Base-by-base conservation (phyloP, 108 stramenopile genomes). In the Nitzschia sp. region DNA sequence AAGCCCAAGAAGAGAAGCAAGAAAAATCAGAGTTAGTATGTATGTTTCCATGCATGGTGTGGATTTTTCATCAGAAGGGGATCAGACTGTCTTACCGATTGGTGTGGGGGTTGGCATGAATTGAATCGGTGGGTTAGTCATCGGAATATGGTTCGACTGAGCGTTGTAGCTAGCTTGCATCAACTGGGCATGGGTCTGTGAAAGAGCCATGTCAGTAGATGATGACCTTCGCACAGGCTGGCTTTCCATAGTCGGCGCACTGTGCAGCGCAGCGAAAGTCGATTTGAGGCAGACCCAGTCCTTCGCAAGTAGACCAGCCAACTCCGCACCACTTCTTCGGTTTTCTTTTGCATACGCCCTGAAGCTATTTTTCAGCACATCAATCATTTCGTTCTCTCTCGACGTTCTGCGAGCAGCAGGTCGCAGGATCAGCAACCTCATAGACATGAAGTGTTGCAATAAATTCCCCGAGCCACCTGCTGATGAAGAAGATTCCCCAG, bases 391-490 rank as follows among this genome's bases (percentile, higher is more conserved):
- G 25, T 77, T 77, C 45, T 91, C 87, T 29, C 59, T 28, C 6
- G 60, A 8, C 4, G 85, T 66, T 52, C 90, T 80, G 34, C 82
- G 72, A 36, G 45, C 66, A 19, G 69, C 28, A 41, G 85, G 68
- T 22, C 90, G 85, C 16, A 91, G 72, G 17, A 91, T 75, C 34
- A 88, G 63, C 34, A 91, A 55, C 23, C 87, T 78, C 19, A 88
- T 76, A 17, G 80, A 76, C 75, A 86, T 81, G 48, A 82, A 81
- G 34, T 75, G 56, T 9, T 67, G 75, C 50, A 80, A 60, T 6
- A 84, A 29, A 36, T 29, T 67, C 9, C 21, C 46, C 3, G 53
- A 13, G 30, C 22, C 25, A 41, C 47, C 58, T 41, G 72, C 57
- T 28, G 71, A 68, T 17, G 58, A 41, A 5, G 62, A 33, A 34